Base-by-base conservation (phyloP, 805 yeast species). In the Ogataea allantospora region DNA sequence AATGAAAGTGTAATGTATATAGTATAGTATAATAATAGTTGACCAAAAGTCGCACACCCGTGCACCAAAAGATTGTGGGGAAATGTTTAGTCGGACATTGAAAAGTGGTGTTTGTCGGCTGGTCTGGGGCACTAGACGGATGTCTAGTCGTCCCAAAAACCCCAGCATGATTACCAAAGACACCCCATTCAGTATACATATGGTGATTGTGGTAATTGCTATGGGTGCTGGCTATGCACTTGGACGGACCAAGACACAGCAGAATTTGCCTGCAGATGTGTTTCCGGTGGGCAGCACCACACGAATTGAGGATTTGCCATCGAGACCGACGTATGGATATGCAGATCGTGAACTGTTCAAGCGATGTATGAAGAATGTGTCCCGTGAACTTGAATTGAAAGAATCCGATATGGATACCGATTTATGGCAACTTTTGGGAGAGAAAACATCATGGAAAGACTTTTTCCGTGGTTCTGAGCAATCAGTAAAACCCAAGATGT, bases 151-250 rank as follows among this genome's bases (percentile, higher is more conserved):
- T 4, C 8, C 14, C 7, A n/a, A 7, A 3, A 13, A 8, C 7
- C 15, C 36, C 11, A 19, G n/a, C 20, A 18, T 11, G 17, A 34
- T 30, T 19, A 19, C 55, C 42, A 29, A 43, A 15, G 48, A 44
- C 16, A 18, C 51, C 2, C 55, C 63, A 3, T 49, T 57, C 24
- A 32, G 53, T 7, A 50, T 59, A 40, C 62, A 57, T 27, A 18
- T 55, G 24, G 55, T 59, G 27, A 25, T 59, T 9, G 29, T 58
- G 13, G 51, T 58, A 6, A 58, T 54, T 10, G 53, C 64, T 0
- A 55, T 59, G 60, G 63, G 61, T n/a, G 61, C 62, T 2, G 64
- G 64, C 3, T 58, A 58, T 30, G 48, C 58, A 2, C 33, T 59
- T 5, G 64, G 64, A 13, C 57, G 57, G 36, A 44, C 56, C 3